Evolutionary conservation across 1,139 yeast genomes (phyloP).

Genomic region (Hansenula lynferdii): DNA sequence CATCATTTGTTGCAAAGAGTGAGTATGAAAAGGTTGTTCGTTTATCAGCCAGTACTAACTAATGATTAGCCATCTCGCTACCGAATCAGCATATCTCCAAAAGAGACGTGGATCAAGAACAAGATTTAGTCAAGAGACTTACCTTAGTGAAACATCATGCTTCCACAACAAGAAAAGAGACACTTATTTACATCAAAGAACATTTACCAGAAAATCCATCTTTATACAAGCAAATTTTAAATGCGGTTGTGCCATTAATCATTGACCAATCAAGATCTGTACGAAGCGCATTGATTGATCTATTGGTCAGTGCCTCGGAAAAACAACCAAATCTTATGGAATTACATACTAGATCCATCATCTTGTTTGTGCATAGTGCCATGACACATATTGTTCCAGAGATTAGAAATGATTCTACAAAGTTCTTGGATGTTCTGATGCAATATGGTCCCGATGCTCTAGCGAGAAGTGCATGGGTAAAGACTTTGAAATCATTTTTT

Average conservation of each 20-base stretch:
- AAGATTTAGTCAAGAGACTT: conserved; percentile 52
- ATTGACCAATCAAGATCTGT: conserved; percentile 64
- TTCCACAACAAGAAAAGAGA: conserved; percentile 67
- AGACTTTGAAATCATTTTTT: conserved; percentile 51
- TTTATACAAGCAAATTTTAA: conserved; percentile 52
- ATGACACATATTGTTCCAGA: conserved; percentile 88
- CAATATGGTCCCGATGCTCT: conserved; percentile 41
- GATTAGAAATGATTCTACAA: conserved; percentile 56
- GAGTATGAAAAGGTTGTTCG: too few species aligned
- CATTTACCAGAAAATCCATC: conserved; percentile 47
- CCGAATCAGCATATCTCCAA: conserved; percentile 40
- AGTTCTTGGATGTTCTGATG: conserved; percentile 52
- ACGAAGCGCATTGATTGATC: conserved; percentile 50
- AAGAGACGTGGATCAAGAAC: conserved; percentile 27
- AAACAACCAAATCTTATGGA: conserved; percentile 54
- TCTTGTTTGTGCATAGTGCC: conserved; percentile 81
- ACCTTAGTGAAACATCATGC: conserved; percentile 79
- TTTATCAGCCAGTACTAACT: neutral
- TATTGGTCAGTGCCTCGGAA: conserved; percentile 46
- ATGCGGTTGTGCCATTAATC: conserved; percentile 49
- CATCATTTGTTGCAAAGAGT: conserved; percentile 71
- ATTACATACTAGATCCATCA: conserved; percentile 61
- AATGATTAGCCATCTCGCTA: conserved; percentile 42
- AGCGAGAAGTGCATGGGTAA: conserved; percentile 54
- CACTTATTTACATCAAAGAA: conserved; percentile 45